These are phyloP conservation scores for Salvia hispanica DNA, from an alignment of 257 asterid genomes.

Conservation along the genomic window DNA sequence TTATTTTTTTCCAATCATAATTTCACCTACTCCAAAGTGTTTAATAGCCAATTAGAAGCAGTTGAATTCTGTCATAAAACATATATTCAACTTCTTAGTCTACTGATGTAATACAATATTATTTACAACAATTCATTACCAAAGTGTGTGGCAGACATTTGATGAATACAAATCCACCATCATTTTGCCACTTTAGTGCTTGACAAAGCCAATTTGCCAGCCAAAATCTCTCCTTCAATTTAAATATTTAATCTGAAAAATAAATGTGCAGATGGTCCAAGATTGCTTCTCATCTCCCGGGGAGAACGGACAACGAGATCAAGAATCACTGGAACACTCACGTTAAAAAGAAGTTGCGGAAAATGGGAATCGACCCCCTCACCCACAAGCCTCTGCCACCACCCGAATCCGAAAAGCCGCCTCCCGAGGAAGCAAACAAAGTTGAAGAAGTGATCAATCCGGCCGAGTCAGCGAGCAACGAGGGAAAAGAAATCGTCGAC, in stretches of 20 bases:
- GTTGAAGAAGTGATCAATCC: neutral
- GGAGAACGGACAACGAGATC: conserved; percentile 95
- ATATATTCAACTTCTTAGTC: neutral
- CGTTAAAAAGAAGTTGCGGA: conserved; percentile 79
- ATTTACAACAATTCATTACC: neutral
- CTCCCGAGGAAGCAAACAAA: neutral
- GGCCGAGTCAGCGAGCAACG: conserved; percentile 3
- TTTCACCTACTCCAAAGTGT: neutral
- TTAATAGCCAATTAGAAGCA: neutral
- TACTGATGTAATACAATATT: neutral
- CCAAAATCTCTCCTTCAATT: conserved; percentile 2
- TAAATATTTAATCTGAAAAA: neutral
- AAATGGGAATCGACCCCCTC: conserved; percentile 89
- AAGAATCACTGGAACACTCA: conserved; percentile 97
- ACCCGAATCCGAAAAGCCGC: conserved; percentile 30
- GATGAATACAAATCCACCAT: conserved; percentile 22
- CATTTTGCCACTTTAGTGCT: conserved; percentile 22
- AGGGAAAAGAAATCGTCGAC: neutral
- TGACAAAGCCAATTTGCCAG: conserved; percentile 4
- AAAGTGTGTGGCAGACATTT: conserved; percentile 29
- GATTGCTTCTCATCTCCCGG: conserved; percentile 95
- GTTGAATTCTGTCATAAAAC: neutral
- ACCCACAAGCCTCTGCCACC: conserved; percentile 81
- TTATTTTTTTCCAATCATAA: neutral
- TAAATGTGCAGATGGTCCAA: conserved; percentile 72